These are phyloP conservation scores for Torrubiella hemipterigena DNA, from an alignment of 2,329 filamentous ascomycete species.

Conservation along the genomic window DNA sequence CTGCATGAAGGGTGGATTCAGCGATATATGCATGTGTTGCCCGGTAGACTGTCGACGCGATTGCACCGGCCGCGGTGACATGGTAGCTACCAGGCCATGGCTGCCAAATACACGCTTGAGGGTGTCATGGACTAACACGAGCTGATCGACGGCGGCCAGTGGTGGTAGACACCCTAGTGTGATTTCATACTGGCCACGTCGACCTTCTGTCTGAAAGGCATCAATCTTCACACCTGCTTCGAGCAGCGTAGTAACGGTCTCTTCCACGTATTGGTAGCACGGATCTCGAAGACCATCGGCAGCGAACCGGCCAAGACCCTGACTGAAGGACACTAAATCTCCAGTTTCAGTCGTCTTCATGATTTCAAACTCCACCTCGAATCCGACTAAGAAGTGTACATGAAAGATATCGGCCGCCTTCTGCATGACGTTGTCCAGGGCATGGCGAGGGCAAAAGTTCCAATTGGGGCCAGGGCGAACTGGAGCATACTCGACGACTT, in stretches of 20 bases:
- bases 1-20: not conserved
- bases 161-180: not conserved
- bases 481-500: not conserved
- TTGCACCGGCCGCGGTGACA: not conserved
- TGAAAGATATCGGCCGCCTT: not conserved
- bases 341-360: not conserved
- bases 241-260: not conserved
- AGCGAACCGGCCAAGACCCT: not conserved
- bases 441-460: not conserved
- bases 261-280: not conserved
- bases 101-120: not conserved
- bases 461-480: not conserved
- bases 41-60: not conserved
- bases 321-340: not conserved
- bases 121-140: not conserved
- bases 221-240: not conserved
- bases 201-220: not conserved
- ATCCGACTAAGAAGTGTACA: not conserved
- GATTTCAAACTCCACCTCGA: not conserved
- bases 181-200: not conserved
- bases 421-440: not conserved
- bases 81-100: not conserved
- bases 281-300: not conserved
- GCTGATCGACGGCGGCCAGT: not conserved
- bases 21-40: conserved; percentile 4